Base-by-base conservation (phyloP, 2,329 filamentous ascomycete species). In the Cordyceps cicadae region DNA sequence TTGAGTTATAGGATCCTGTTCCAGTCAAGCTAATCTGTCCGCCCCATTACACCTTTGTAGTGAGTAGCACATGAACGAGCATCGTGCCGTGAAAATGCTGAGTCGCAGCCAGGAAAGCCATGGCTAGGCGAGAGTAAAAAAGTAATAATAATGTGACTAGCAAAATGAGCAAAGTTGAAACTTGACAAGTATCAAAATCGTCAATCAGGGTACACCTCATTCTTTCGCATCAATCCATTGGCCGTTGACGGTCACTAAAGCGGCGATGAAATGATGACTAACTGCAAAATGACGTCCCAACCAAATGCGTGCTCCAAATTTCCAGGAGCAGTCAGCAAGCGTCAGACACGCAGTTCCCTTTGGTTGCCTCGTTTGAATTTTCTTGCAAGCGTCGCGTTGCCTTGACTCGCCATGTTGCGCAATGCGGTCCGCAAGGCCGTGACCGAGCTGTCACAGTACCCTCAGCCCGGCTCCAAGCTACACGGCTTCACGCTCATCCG, bases 401-500 rank as follows among this genome's bases (percentile, higher is more conserved):
- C 46, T 24, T 49, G 5, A 24, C 34, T 39, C 57, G 72, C 61
- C 61, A 84, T 84, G 81, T 71, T 82, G 67, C 79, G 80, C 64
- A 82, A 79, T 50, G 75, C 78, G 57, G 77, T 80, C 55, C 79
- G 78, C 67, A 83, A 78, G 67, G 88, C 89, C 54, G 85, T 93
- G 52, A 91, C 90, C 19, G 88, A 91, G 70, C 79, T 94, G 65
- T 82, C 87, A 58, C 84, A 83, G 68, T 88, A 89, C 66, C 92
- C 92, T 6, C 86, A 85, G 64, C 83, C 88, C 1, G 94, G 94
- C 70, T 87, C 93, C 70, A 88, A 89, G 75, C 83, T 97, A 46
- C 89, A 97, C 73, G 94, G 94, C 69, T 99, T 99, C 77, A 97
- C 92, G 0, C 79, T 99, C 59, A 80, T 92, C 69, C 86, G 93